Percentiles rank a stretch among this genome's conserved stretches.
Conservation (phyloP, 768 basidiomycete species). For the Filobasidium floriforme region DNA sequence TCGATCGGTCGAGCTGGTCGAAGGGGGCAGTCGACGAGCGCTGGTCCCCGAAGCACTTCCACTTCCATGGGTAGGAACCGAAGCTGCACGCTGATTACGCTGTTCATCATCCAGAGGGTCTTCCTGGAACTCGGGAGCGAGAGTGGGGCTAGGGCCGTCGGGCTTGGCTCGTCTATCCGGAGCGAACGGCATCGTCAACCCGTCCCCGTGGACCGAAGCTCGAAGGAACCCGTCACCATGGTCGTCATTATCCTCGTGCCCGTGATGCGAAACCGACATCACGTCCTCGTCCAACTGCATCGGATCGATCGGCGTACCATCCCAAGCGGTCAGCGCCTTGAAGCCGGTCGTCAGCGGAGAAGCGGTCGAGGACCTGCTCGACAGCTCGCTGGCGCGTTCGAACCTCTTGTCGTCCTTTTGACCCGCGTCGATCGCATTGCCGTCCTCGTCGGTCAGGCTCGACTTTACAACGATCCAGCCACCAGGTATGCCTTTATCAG, state of each 20-base stretch:
- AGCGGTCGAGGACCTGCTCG: neutral
- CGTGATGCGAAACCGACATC: conserved; percentile 6
- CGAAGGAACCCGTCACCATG: neutral
- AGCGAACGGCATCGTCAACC: neutral
- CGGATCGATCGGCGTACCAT: conserved; percentile 10
- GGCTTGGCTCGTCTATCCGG: conserved; percentile 7
- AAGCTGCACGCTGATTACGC: conserved; percentile 2
- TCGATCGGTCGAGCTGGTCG: conserved; percentile 4
- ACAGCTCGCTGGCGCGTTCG: neutral
- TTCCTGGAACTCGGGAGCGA: conserved; percentile 21
- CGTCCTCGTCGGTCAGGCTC: neutral
- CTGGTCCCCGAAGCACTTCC: neutral
- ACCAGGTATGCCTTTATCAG: conserved; percentile 2
- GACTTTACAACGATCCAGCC: conserved; percentile 22
- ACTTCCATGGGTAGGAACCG: neutral
- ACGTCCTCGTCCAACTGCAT: conserved; percentile 13
- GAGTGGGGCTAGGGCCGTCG: conserved; percentile 19
- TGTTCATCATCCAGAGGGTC: conserved; percentile 22
- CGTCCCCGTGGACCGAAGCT: neutral
- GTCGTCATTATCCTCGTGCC: neutral
- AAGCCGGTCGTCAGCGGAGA: neutral
- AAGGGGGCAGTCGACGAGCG: neutral
- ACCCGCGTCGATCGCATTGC: neutral
- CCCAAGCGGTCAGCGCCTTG: conserved; percentile 10
- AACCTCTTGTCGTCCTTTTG: neutral